phyloP scores from a whole-genome alignment of 495 filamentous ascomycete species.

The Penicillium paxilli region DNA sequence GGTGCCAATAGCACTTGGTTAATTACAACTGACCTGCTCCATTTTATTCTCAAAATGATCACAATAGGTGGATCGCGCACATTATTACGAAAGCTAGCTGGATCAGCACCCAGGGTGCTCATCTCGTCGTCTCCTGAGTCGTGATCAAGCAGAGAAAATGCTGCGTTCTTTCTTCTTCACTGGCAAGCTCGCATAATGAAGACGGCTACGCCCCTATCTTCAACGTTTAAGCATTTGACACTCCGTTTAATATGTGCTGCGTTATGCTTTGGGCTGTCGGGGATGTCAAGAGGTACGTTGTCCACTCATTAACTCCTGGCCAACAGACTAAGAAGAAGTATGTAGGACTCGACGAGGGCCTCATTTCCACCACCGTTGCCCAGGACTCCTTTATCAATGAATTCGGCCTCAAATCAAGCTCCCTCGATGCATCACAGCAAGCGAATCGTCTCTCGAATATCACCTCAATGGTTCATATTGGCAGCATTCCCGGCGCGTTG shows the following conservation, averaged over 20 bases:
- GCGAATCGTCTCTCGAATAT: slow-evolving; percentile 61
- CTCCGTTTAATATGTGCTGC: slow-evolving; percentile 17
- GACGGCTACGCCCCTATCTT: not conserved
- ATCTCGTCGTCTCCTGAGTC: not conserved
- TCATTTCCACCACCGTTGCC: slow-evolving; percentile 44
- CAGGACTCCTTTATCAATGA: slow-evolving; percentile 28
- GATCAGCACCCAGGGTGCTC: not conserved
- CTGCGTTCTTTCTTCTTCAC: not conserved
- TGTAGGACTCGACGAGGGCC: slow-evolving; percentile 56
- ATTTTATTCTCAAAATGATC: not conserved
- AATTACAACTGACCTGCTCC: not conserved
- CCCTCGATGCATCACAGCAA: slow-evolving; percentile 43
- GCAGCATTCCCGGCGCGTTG: slow-evolving; percentile 55
- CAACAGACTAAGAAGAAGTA: not conserved
- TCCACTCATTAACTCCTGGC: not conserved
- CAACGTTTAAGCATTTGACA: not conserved
- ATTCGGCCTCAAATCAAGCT: slow-evolving; percentile 22
- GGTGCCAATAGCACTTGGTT: not conserved
- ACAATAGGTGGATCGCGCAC: not conserved
- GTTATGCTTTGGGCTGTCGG: slow-evolving; percentile 18
- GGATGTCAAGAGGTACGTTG: slow-evolving; percentile 16
- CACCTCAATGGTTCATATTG: slow-evolving; percentile 65
- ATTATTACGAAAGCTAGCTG: not conserved
- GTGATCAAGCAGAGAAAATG: not conserved
- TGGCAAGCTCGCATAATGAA: not conserved